Evolutionary conservation across 768 basidiomycete genomes (phyloP).

Genomic region (Boletus eberwhitei): DNA sequence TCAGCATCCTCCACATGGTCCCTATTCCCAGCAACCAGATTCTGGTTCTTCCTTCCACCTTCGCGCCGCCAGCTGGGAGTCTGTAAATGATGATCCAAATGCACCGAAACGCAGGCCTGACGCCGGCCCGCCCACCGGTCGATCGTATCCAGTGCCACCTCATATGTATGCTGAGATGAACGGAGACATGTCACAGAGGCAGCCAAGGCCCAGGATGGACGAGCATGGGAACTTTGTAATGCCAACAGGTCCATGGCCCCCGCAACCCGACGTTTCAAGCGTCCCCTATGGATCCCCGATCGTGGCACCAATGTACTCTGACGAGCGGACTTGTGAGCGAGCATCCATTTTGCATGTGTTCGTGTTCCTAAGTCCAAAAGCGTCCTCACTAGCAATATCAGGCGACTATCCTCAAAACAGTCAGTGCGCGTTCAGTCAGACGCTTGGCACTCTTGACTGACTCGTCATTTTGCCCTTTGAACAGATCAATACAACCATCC

Average conservation of each 20-base stretch:
- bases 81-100: slow-evolving; percentile 34
- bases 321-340: slow-evolving; percentile 53
- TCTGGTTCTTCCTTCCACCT: slow-evolving; percentile 45
- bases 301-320: slow-evolving; percentile 50
- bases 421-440: slow-evolving; percentile 32
- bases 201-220: slow-evolving; percentile 30
- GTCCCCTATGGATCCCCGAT: slow-evolving; percentile 44
- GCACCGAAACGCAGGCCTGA: slow-evolving; percentile 36
- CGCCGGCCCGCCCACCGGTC: slow-evolving; percentile 29
- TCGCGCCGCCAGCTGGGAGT: slow-evolving; percentile 61
- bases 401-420: slow-evolving; percentile 42
- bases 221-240: slow-evolving; percentile 29
- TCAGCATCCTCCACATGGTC: slow-evolving; percentile 23
- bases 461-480: not conserved
- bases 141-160: slow-evolving; percentile 34
- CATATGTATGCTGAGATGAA: slow-evolving; percentile 36
- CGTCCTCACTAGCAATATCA: slow-evolving; percentile 36
- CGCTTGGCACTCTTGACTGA: slow-evolving; percentile 17
- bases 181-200: slow-evolving; percentile 30
- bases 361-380: slow-evolving; percentile 18
- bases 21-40: slow-evolving; percentile 29
- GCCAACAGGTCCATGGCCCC: slow-evolving; percentile 32
- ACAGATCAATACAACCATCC: slow-evolving; percentile 33
- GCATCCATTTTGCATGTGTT: slow-evolving; percentile 7
- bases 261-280: slow-evolving; percentile 30